Percentiles rank a stretch among this genome's conserved stretches.
phyloP scores from a whole-genome alignment of 768 basidiomycete genomes.

The Trametes gibbosa region DNA sequence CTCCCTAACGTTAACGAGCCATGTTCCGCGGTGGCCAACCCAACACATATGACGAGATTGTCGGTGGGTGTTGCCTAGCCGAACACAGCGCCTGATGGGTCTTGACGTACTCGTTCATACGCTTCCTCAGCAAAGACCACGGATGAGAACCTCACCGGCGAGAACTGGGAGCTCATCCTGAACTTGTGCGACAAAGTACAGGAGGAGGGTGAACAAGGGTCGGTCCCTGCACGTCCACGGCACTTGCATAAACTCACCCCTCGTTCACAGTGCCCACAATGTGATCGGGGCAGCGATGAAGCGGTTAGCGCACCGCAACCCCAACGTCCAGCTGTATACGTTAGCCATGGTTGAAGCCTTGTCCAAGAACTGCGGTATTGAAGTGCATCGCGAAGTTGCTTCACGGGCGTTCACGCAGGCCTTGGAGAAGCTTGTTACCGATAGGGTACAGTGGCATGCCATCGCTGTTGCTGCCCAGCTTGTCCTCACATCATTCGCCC shows the following conservation, averaged over 20 bases:
- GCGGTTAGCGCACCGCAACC: conserved; percentile 89
- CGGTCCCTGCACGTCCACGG: conserved; percentile 23
- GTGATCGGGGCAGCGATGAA: conserved; percentile 84
- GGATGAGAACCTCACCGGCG: conserved; percentile 92
- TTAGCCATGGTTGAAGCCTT: conserved; percentile 85
- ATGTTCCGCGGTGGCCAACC: conserved; percentile 73
- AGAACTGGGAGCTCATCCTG: conserved; percentile 94
- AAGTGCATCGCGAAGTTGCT: conserved; percentile 82
- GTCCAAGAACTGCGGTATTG: conserved; percentile 84
- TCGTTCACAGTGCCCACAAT: conserved; percentile 67
- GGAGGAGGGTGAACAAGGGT: conserved; percentile 89
- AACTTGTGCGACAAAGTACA: conserved; percentile 95
- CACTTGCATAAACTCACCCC: not conserved
- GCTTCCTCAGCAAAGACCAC: conserved; percentile 77
- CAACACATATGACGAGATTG: conserved; percentile 88
- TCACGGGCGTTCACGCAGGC: conserved; percentile 89
- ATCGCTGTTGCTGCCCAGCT: not conserved
- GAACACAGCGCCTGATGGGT: conserved; percentile 39
- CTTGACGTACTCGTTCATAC: conserved; percentile 5
- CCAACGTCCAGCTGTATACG: conserved; percentile 95
- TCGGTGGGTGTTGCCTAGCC: conserved; percentile 59
- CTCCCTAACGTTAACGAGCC: not conserved
- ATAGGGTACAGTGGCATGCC: conserved; percentile 54
- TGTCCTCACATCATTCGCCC: not conserved
- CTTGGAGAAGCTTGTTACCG: conserved; percentile 81